Evolutionary conservation across 2,329 filamentous ascomycete genomes (phyloP).

Genomic region (Geoglossum cookeanum): DNA sequence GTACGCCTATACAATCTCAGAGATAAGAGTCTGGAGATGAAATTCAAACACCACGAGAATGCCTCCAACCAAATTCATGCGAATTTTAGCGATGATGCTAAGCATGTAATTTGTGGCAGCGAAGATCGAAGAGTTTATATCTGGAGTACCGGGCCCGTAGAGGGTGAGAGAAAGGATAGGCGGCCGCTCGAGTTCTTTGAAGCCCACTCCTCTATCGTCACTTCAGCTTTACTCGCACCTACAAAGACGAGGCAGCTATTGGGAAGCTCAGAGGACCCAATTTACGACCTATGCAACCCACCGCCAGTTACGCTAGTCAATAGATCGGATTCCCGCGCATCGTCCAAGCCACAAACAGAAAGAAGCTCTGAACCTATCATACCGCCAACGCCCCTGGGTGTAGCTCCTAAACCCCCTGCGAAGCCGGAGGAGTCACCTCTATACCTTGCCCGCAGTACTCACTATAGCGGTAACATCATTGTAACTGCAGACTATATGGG

Average conservation of each 20-base stretch:
- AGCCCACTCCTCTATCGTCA: constrained; percentile 75
- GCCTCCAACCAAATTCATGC: constrained; percentile 78
- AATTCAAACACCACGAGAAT: constrained; percentile 85
- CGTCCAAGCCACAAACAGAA: constrained; percentile 29
- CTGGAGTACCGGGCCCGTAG: constrained; percentile 49
- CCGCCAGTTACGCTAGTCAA: constrained; percentile 71
- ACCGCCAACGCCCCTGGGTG: neutral
- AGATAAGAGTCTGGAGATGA: constrained; percentile 69
- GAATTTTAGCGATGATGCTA: constrained; percentile 68
- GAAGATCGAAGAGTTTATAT: constrained; percentile 83
- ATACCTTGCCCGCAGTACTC: constrained; percentile 56
- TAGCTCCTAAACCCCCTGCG: constrained; percentile 11
- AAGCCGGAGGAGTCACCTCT: constrained; percentile 51
- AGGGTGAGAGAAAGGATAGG: constrained; percentile 55
- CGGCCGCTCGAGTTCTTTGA: constrained; percentile 76
- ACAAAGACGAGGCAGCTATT: constrained; percentile 58
- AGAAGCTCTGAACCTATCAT: constrained; percentile 11
- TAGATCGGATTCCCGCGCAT: constrained; percentile 41
- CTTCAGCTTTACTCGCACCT: constrained; percentile 73
- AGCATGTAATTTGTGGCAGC: constrained; percentile 78
- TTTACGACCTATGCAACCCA: constrained; percentile 94
- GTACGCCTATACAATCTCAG: constrained; percentile 76
- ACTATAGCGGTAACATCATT: constrained; percentile 73
- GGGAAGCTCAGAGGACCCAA: constrained; percentile 65
- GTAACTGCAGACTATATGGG: constrained; percentile 79